Evolutionary conservation across 1,284 basidiomycete genomes (phyloP).

Genomic region (Trametes hirsuta): DNA sequence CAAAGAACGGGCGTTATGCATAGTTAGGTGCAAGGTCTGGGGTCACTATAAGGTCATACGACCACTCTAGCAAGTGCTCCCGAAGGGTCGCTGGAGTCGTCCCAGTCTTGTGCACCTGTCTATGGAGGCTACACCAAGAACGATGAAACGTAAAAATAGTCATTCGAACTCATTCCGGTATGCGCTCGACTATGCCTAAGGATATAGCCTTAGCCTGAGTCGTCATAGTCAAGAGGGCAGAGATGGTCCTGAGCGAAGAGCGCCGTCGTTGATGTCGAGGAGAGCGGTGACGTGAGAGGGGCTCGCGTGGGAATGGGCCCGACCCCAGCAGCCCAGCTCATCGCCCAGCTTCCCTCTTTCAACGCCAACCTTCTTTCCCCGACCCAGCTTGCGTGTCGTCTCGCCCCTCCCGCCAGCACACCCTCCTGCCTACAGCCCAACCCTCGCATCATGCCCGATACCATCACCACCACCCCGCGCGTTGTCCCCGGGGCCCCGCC

Average conservation of each 20-base stretch:
- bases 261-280: not conserved
- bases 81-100: no score
- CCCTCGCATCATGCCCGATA: conserved; percentile 47
- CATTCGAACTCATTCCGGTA: no score
- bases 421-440: not conserved
- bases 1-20: no score
- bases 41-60: no score
- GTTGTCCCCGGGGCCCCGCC: conserved; percentile 77
- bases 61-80: no score
- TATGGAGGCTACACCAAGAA: no score
- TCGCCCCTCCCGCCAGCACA: conserved; percentile 3
- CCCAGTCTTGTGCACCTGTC: no score
- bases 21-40: no score
- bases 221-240: not conserved
- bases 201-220: not conserved
- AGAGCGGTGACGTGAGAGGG: conserved; percentile 11
- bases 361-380: conserved; percentile 10
- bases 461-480: conserved; percentile 45
- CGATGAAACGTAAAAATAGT: no score
- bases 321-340: conserved; percentile 3
- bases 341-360: not conserved
- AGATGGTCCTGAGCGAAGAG: not conserved
- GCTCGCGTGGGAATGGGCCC: conserved; percentile 25
- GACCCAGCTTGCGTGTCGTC: conserved; percentile 5
- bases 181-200: no score